Base-by-base conservation (phyloP, 192 early-diverging fungal species). In the Mortierella antarctica region DNA sequence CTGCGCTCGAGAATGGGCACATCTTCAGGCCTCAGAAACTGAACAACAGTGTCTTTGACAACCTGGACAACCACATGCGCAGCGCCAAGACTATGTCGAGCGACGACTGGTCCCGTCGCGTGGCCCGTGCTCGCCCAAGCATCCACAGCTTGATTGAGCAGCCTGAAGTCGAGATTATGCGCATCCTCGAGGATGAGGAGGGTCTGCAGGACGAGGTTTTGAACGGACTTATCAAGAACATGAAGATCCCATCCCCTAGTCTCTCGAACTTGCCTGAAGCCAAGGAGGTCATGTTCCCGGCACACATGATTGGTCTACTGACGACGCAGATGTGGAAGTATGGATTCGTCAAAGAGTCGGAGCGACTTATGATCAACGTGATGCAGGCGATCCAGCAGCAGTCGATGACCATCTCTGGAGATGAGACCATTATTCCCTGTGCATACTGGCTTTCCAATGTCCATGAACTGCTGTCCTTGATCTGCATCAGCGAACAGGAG, bases 401-500 rank as follows among this genome's bases (percentile, higher is more conserved):
- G 68, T 91, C 89, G n/a, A 88, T 90, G 62, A 86, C 87, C 52
- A 75, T 77, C 54, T 77, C 63, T 56, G 94, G 95, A 60, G 95
- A 96, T 60, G 94, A 94, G 68, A 92, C 94, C 6, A 86, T 90
- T 56, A 82, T 80, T 84, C 94, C 91, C 11, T 92, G 91, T 62
- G 95, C 94, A 6, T 99, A 97, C 89, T 99, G 98, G 98, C 86
- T 99, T 31, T 96, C 96, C 15, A 99, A 99, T 79, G 93, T 94
- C 20, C 97, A 95, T 74, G 98, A 98, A 85, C 86, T 99, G 20
- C 82, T 97, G 74, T 96, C 96, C 23, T 89, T 99, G 68, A 93
- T 97, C 72, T 91, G 87, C 66, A 85, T 86, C 69, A 88, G 87
- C 65, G 93, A 95, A 70, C 88, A 89, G 72, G 90, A 92, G 70